phyloP scores from a whole-genome alignment of 73 alveolate genomes.

The Paramecium caudatum region DNA sequence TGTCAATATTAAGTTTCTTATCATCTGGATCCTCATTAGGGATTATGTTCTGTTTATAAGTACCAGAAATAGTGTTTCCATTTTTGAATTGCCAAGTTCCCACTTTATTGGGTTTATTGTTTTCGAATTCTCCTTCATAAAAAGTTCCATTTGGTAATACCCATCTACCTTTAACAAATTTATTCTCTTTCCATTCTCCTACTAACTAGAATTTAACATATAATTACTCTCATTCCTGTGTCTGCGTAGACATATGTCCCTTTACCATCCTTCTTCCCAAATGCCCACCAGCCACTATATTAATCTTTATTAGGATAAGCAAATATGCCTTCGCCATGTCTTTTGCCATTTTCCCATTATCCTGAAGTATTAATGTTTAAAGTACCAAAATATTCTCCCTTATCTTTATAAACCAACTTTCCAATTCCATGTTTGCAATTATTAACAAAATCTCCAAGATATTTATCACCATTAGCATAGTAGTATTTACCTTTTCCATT shows the following conservation, averaged over 20 bases:
- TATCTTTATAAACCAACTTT: conserved; percentile 87
- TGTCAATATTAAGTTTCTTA: conserved; percentile 76
- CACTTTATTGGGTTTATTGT: conserved; percentile 95
- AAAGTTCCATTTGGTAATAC: conserved; percentile 94
- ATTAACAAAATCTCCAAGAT: conserved; percentile 91
- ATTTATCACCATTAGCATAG: conserved; percentile 82
- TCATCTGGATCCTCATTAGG: conserved; percentile 88
- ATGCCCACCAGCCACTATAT: conserved; percentile 98
- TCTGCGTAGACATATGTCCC: conserved; percentile 92
- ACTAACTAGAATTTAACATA: conserved; percentile 69
- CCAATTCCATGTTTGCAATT: conserved; percentile 96
- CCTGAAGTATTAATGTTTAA: conserved; percentile 65
- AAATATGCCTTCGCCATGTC: conserved; percentile 98
- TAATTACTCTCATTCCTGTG: conserved; percentile 91
- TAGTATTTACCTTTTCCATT: conserved; percentile 81
- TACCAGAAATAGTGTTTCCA: conserved; percentile 92
- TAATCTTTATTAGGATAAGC: conserved; percentile 92
- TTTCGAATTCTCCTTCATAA: conserved; percentile 94
- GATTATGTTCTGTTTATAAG: conserved; percentile 83
- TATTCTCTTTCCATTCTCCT: conserved; percentile 94
- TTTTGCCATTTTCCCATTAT: conserved; percentile 96
- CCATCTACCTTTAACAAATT: conserved; percentile 89
- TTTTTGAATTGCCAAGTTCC: conserved; percentile 94
- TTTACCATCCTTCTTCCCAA: conserved; percentile 95
- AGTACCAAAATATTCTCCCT: conserved; percentile 91